These are phyloP conservation scores for Fomitopsis betulina DNA, from an alignment of 1,284 basidiomycete genomes.

Conservation along the genomic window DNA sequence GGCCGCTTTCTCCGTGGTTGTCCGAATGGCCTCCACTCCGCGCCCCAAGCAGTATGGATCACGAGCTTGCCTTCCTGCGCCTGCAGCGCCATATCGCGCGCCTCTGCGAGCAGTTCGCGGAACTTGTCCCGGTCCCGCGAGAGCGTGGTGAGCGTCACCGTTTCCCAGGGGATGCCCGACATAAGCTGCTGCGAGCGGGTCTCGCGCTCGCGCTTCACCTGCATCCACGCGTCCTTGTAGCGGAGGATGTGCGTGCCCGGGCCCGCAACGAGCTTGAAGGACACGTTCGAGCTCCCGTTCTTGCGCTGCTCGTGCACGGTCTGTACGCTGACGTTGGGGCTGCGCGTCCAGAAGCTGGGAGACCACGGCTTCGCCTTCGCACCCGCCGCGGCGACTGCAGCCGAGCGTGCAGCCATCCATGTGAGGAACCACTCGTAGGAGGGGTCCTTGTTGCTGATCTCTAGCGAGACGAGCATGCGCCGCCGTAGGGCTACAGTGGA, in stretches of 20 bases:
- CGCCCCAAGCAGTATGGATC: slow-evolving; percentile 95
- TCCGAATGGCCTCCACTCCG: slow-evolving; percentile 96
- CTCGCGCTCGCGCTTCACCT: slow-evolving; percentile 93
- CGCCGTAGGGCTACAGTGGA: slow-evolving; percentile 78
- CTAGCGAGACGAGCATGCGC: slow-evolving; percentile 90
- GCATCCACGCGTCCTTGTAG: slow-evolving; percentile 89
- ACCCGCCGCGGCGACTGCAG: slow-evolving; percentile 17
- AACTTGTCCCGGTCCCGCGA: slow-evolving; percentile 84
- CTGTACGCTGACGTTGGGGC: slow-evolving; percentile 94
- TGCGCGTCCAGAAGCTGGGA: slow-evolving; percentile 56
- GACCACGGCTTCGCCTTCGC: slow-evolving; percentile 23
- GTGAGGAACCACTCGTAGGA: slow-evolving; percentile 96
- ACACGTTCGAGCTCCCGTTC: slow-evolving; percentile 82
- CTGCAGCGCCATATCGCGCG: slow-evolving; percentile 81
- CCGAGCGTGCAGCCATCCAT: slow-evolving; percentile 84
- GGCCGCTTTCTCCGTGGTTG: slow-evolving; percentile 87
- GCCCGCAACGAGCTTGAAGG: slow-evolving; percentile 93
- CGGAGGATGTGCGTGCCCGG: slow-evolving; percentile 94
- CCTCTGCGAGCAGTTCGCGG: slow-evolving; percentile 79
- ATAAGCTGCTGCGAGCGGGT: slow-evolving; percentile 89
- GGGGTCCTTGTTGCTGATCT: slow-evolving; percentile 94
- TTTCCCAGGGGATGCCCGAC: slow-evolving; percentile 96
- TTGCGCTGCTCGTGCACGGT: slow-evolving; percentile 85
- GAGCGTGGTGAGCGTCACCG: slow-evolving; percentile 90
- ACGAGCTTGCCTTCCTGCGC: slow-evolving; percentile 93